Percentiles rank a stretch among this genome's conserved stretches.
These are phyloP conservation scores for Raffaelea ambrosiae DNA, from an alignment of 2,329 filamentous ascomycete genomes.

Conservation along the genomic window DNA sequence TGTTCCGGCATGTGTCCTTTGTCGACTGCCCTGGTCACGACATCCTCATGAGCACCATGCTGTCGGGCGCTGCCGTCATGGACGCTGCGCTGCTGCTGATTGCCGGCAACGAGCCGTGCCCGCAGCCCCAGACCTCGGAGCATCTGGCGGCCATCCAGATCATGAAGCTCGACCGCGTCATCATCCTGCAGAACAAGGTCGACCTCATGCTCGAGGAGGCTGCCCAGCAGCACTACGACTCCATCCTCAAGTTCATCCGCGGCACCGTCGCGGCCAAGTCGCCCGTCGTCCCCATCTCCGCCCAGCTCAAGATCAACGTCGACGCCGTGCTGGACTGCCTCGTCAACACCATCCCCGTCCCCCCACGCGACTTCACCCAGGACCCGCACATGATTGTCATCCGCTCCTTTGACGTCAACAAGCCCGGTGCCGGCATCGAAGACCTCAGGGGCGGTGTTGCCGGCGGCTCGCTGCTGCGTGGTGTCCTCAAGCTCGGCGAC, in stretches of 20 bases:
- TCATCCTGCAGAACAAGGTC: constrained; percentile 99
- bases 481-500: constrained; percentile 92
- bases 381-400: constrained; percentile 99
- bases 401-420: constrained; percentile 98
- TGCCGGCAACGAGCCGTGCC: constrained; percentile 96
- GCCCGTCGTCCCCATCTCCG: constrained; percentile 92
- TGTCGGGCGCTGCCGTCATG: constrained; percentile 99
- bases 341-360: constrained; percentile 89
- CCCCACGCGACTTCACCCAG: constrained; percentile 79
- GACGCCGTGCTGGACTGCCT: constrained; percentile 96
- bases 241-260: constrained; percentile 96
- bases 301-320: constrained; percentile 99
- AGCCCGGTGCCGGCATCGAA: constrained; percentile 97
- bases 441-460: constrained; percentile 98
- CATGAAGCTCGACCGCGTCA: constrained; percentile 99
- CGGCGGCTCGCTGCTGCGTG: constrained; percentile 91
- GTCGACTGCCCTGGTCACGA: constrained; percentile 99
- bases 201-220: constrained; percentile 96
- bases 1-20: constrained; percentile 91
- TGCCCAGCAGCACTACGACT: constrained; percentile 89
- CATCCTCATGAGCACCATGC: constrained; percentile 99
- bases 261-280: constrained; percentile 93
- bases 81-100: constrained; percentile 94
- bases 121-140: constrained; percentile 96
- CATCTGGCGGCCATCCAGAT: constrained; percentile 99